Evolutionary conservation across 1,284 basidiomycete genomes (phyloP).

Genomic region (Ustilago xerochloae): DNA sequence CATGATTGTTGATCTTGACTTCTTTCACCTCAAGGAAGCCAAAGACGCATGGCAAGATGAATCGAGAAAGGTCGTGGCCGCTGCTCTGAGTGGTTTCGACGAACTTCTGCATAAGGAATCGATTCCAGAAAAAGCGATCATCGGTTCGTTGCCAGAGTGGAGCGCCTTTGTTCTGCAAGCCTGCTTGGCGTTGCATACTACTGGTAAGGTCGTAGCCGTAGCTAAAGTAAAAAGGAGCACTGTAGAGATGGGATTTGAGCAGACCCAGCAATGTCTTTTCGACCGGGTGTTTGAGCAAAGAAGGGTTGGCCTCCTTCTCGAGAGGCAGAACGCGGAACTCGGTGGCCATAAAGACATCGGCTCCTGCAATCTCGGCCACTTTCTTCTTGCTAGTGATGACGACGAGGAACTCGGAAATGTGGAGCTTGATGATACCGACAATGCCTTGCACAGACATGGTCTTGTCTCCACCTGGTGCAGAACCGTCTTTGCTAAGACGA

Average conservation of each 20-base stretch:
- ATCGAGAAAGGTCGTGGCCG: conserved; percentile 77
- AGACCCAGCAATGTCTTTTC: conserved; percentile 88
- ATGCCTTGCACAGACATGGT: conserved; percentile 55
- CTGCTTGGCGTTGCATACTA: conserved; percentile 85
- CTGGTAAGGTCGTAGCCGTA: conserved; percentile 92
- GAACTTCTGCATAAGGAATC: conserved; percentile 71
- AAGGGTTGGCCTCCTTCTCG: conserved; percentile 75
- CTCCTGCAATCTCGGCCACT: conserved; percentile 81
- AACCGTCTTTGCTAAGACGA: conserved; percentile 24
- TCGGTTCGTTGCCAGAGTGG: conserved; percentile 81
- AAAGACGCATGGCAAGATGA: conserved; percentile 79
- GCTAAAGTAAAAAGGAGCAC: conserved; percentile 86
- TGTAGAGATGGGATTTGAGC: conserved; percentile 83
- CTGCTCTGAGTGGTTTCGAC: conserved; percentile 37
- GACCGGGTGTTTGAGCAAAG: conserved; percentile 78
- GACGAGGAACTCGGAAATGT: conserved; percentile 81
- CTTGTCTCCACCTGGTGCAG: conserved; percentile 34
- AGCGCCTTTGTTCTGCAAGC: conserved; percentile 70
- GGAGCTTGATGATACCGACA: conserved; percentile 62
- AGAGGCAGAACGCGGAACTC: conserved; percentile 93
- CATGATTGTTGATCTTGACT: conserved; percentile 80
- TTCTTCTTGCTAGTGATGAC: conserved; percentile 86
- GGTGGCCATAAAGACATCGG: conserved; percentile 87
- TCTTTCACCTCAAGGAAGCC: conserved; percentile 83
- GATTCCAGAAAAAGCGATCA: conserved; percentile 99